A percentile compares a stretch with the other conserved stretches of the same genome.
Evolutionary conservation across 2,329 filamentous ascomycete genomes (phyloP).

Genomic region (Fusarium musae): DNA sequence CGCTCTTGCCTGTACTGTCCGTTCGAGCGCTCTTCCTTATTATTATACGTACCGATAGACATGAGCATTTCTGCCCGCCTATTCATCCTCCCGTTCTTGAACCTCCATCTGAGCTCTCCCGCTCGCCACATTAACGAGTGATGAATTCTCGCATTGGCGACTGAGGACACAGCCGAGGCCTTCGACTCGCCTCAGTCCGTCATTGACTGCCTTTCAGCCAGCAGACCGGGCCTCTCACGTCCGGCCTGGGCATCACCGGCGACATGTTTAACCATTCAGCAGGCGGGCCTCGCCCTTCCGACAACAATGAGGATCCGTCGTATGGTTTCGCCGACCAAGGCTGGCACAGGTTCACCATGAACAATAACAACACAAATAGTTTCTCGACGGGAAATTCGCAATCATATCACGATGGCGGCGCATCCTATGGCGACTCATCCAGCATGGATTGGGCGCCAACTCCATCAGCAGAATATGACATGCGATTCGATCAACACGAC

Average conservation of each 20-base stretch:
- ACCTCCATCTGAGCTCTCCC: constrained; percentile 48
- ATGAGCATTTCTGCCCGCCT: constrained; percentile 52
- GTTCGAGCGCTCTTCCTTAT: constrained; percentile 29
- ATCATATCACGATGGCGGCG: constrained; percentile 41
- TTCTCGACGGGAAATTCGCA: constrained; percentile 41
- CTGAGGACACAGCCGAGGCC: constrained; percentile 51
- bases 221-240: constrained; percentile 48
- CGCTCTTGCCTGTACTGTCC: constrained; percentile 26
- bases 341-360: constrained; percentile 48
- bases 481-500: constrained; percentile 43
- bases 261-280: constrained; percentile 53
- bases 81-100: constrained; percentile 46
- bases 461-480: constrained; percentile 43
- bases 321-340: constrained; percentile 48
- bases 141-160: constrained; percentile 51
- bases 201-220: constrained; percentile 50
- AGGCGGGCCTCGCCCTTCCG: constrained; percentile 48
- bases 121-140: constrained; percentile 50
- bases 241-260: constrained; percentile 48
- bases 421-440: constrained; percentile 43
- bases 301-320: constrained; percentile 44
- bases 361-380: constrained; percentile 34
- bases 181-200: constrained; percentile 54
- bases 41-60: constrained; percentile 47
- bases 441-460: constrained; percentile 55